Evolutionary conservation across 768 basidiomycete species (phyloP), one percentile per base, ranked within the genome.

Genomic region (Sutorius australiensis): DNA sequence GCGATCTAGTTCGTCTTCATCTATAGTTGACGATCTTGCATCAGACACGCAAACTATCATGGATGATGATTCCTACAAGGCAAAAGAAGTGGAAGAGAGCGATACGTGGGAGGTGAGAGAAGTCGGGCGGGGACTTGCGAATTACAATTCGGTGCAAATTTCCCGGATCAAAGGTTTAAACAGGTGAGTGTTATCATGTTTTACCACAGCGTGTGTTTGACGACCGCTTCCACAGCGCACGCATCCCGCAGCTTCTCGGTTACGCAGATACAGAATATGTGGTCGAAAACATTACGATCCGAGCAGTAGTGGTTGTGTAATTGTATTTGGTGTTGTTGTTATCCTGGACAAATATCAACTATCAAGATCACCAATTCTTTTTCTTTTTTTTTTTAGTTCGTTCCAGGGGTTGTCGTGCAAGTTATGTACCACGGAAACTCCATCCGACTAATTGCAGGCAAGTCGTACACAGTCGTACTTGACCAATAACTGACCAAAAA

Each of bases 251-350:
- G 54, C 62, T 94, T 6, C 70, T 99, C 44, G 95, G 94, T 3
- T 98, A 99, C 69, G 90, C 89, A 13, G 97, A 99, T 66, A 89
- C 92, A 27, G 97, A 98, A 68, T 90, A 98, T 72, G 94, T 98
- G 44, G 95, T 95, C 6, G 97, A 98, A 65, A 92, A 94, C 63
- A 86, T 97, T 62, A 92, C 90, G 3, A 87, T 95, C 48, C 79
- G 86, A 43, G 36, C 21, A 31, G 66, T 82, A 61, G 76, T 80
- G 78, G 79, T 78, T 73, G 73, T 79, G 76, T 61, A 52, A 53
- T 58, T 64, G 3, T 77, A 65, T 77, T 67, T 67, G 58, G 42
- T 37, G 11, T 42, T 62, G 53, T 65, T 63, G 41, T 66, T 66
- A 45, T 51, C 30, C 9, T 33, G 24, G 11, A 21, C 54, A 59